These are phyloP conservation scores for Fraxinus xanthoxyloides DNA, from an alignment of 305 asterid species.

Conservation along the genomic window DNA sequence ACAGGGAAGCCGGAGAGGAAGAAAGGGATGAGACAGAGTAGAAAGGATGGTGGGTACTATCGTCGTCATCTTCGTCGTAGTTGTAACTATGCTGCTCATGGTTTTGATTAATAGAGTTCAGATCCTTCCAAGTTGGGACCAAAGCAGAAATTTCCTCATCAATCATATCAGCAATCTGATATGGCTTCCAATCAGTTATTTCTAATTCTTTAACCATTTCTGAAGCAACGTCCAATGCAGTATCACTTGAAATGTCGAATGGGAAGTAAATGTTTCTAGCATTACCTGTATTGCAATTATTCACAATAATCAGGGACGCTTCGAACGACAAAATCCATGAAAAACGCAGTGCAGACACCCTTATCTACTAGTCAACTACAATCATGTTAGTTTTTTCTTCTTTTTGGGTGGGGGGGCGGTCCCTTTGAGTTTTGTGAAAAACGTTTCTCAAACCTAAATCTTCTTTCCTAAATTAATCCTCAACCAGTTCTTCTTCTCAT, in stretches of 20 bases:
- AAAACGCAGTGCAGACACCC: not conserved
- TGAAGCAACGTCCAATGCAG: slow-evolving; percentile 61
- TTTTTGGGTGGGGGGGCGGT: too few species aligned
- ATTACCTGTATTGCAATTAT: slow-evolving; percentile 36
- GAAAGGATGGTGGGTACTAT: slow-evolving; percentile 50
- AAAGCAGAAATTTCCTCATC: slow-evolving; percentile 51
- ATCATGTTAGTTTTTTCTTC: not conserved
- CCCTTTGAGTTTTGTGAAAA: not conserved
- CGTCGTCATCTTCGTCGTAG: slow-evolving; percentile 52
- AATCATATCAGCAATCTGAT: slow-evolving; percentile 73
- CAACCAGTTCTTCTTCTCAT: not conserved
- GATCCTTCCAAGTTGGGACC: slow-evolving; percentile 54
- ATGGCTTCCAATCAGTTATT: slow-evolving; percentile 61
- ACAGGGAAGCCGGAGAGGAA: slow-evolving; percentile 61
- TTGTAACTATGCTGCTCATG: slow-evolving; percentile 46
- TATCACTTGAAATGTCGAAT: slow-evolving; percentile 58
- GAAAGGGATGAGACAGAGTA: slow-evolving; percentile 45
- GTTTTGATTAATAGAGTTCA: slow-evolving; percentile 17
- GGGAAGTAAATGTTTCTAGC: slow-evolving; percentile 64
- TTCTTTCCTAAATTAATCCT: not conserved
- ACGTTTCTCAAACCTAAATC: not conserved
- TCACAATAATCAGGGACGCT: not conserved
- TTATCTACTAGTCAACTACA: not conserved
- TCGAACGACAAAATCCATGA: not conserved
- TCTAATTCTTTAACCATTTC: slow-evolving; percentile 80